Base-by-base conservation (phyloP, 2,329 filamentous ascomycete species). In the Aspergillus niger region DNA sequence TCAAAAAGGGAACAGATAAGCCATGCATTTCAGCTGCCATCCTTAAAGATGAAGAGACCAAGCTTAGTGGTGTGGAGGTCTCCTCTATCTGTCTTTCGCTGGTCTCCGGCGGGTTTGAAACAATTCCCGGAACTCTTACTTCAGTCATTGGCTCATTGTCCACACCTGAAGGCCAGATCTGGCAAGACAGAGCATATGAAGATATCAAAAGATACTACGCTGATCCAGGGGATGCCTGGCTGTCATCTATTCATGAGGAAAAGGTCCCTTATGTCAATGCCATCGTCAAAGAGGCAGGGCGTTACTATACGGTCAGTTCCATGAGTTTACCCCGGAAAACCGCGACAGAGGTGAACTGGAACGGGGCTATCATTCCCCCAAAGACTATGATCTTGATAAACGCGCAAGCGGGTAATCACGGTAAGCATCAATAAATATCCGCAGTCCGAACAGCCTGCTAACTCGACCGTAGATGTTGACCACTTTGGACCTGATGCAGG, bases 331-430 rank as follows among this genome's bases (percentile, higher is more conserved):
- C 90, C 0, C 80, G 90, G 6, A 85, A 85, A 15, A 88, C 81
- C 43, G 87, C 89, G 65, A 87, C 86, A 54, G 86, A 89, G 58
- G 87, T 92, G 48, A 80, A 85, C 2, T 91, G 87, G 77, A 79
- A 89, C 22, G 85, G 84, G 11, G 80, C 85, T 1, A 76, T 82
- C 2, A 90, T 93, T 50, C 90, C 90, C 0, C 81, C 89, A 0
- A 87, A 88, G 8, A 92, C 89, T 0, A 90, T 88, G 41, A 89
- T 92, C 64, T 89, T 91, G 73, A 87, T 92, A 85, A 91, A 87
- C 65, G 86, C 88, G 1, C 90, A 89, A 70, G 88, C 86, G 0
- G 88, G 87, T 3, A 84, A 91, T 71, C 89, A 89, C 17, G 71
- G 71, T 72, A 53, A 47, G 57, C 22, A 5, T 5, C 3, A 15